Conservation (phyloP, 176 grass and related monocot species). For the Avena atlantica region DNA sequence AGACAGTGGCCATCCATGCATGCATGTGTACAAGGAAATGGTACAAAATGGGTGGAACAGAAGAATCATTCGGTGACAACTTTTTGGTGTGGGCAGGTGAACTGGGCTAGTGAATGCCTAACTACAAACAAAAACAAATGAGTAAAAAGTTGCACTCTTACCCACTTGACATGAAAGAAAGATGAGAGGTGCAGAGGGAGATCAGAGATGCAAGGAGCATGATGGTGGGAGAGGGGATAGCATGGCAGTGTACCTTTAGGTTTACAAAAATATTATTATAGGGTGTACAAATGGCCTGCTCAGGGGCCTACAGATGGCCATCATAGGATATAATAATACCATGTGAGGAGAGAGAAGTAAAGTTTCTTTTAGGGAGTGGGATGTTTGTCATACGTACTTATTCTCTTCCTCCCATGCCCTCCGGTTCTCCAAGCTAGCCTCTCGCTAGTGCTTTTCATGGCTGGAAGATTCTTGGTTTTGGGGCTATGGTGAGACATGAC, state of each 20-base stretch:
- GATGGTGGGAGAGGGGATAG: conserved; percentile 30
- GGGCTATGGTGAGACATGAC: conserved; percentile 67
- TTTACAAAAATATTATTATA: conserved; percentile 50
- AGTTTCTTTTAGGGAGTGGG: conserved; percentile 46
- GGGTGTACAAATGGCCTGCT: conserved; percentile 53
- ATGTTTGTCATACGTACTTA: conserved; percentile 68
- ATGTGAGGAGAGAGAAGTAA: conserved; percentile 46
- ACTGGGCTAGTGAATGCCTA: conserved; percentile 49
- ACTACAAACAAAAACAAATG: conserved; percentile 50
- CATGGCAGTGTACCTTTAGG: conserved; percentile 46
- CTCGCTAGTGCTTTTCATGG: conserved; percentile 67
- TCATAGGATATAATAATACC: conserved; percentile 62
- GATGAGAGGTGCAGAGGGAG: conserved; percentile 21
- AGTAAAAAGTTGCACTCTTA: conserved; percentile 51
- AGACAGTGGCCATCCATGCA: conserved; percentile 20
- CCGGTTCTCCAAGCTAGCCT: conserved; percentile 23
- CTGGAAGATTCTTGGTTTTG: conserved; percentile 69
- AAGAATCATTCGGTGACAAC: conserved; percentile 56
- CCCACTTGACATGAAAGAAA: conserved; percentile 50
- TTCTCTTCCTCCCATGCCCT: conserved; percentile 52
- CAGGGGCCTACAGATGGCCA: conserved; percentile 47
- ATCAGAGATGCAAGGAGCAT: conserved; percentile 52
- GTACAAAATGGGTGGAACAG: conserved; percentile 18
- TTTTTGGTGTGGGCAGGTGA: conserved; percentile 65
- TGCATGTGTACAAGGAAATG: conserved; percentile 44